These are phyloP conservation scores for Tylopilus sp. DNA, from an alignment of 768 basidiomycete genomes.

Conservation along the genomic window DNA sequence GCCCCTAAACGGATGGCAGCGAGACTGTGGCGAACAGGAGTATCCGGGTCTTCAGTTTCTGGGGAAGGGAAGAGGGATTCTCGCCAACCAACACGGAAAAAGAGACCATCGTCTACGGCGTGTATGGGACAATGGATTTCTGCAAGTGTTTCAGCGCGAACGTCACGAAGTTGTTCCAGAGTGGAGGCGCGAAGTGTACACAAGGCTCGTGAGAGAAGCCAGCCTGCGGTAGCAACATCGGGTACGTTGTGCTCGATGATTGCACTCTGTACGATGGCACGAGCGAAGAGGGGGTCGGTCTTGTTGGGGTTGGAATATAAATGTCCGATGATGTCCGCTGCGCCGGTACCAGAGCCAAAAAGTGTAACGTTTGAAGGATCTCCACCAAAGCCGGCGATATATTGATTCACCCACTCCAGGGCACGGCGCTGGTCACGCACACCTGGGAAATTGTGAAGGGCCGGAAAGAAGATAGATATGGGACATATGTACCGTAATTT, in stretches of 20 bases:
- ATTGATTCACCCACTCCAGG: conserved; percentile 59
- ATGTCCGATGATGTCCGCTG: conserved; percentile 56
- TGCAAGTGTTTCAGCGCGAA: conserved; percentile 56
- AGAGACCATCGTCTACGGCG: conserved; percentile 65
- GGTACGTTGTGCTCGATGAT: conserved; percentile 62
- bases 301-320: conserved; percentile 65
- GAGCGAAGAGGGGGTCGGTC: conserved; percentile 58
- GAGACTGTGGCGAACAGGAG: conserved; percentile 11
- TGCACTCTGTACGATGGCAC: conserved; percentile 74
- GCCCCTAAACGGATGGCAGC: conserved; percentile 24
- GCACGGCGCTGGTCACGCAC: conserved; percentile 63
- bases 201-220: conserved; percentile 64
- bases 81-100: conserved; percentile 62
- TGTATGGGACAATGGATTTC: conserved; percentile 49
- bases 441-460: conserved; percentile 35
- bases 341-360: conserved; percentile 41
- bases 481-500: conserved; percentile 67
- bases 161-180: conserved; percentile 59
- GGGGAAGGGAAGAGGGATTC: conserved; percentile 38
- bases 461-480: background rate
- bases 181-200: conserved; percentile 49
- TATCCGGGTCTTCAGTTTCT: conserved; percentile 20
- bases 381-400: conserved; percentile 65
- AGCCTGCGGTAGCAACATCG: conserved; percentile 56
- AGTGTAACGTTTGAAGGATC: conserved; percentile 49